Percentiles rank a stretch among this genome's conserved stretches.
These are phyloP conservation scores for Phytophthora citrophthora DNA, from an alignment of 352 stramenopile species.

Conservation along the genomic window DNA sequence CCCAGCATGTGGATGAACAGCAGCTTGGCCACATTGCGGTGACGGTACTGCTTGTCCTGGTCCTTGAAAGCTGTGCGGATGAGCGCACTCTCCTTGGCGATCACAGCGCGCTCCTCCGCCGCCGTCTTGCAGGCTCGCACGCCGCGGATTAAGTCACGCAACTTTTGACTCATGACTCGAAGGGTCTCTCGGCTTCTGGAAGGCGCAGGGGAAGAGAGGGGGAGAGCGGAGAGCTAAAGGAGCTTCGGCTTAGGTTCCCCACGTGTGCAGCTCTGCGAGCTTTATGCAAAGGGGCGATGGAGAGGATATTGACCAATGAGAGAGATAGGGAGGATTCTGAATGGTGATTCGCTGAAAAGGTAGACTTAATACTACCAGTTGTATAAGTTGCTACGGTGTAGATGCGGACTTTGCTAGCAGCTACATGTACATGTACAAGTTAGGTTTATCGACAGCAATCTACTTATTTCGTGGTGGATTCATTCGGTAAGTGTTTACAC, in stretches of 20 bases:
- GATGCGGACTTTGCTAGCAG: too few relatives aligned
- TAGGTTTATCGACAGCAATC: too few relatives aligned
- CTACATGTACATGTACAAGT: too few relatives aligned
- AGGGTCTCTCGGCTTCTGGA: background rate
- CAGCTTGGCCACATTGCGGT: slow-evolving; percentile 99
- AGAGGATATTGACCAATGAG: slow-evolving; percentile 29
- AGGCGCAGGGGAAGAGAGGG: slow-evolving; percentile 1
- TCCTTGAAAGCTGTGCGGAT: slow-evolving; percentile 99
- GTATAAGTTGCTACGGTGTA: too few relatives aligned
- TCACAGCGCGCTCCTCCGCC: slow-evolving; percentile 98
- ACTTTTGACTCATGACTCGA: slow-evolving; percentile 95
- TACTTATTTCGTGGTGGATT: too few relatives aligned
- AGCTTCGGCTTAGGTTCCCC: slow-evolving; percentile 14
- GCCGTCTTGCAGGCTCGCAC: slow-evolving; percentile 99
- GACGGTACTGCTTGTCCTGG: slow-evolving; percentile 95
- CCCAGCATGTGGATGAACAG: slow-evolving; percentile 99
- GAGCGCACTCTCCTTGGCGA: slow-evolving; percentile 98
- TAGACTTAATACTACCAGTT: too few relatives aligned
- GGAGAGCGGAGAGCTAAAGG: background rate
- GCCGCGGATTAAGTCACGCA: slow-evolving; percentile 98
- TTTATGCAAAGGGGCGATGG: slow-evolving; percentile 27
- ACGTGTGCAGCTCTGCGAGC: slow-evolving; percentile 26
- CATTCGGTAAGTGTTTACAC: too few relatives aligned
- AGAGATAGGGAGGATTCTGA: background rate
- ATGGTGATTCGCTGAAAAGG: slow-evolving; percentile 12